Percentiles rank a stretch among this genome's conserved stretches.
phyloP scores from a whole-genome alignment of 2,329 filamentous ascomycete genomes.

The Colletotrichum noveboracense region DNA sequence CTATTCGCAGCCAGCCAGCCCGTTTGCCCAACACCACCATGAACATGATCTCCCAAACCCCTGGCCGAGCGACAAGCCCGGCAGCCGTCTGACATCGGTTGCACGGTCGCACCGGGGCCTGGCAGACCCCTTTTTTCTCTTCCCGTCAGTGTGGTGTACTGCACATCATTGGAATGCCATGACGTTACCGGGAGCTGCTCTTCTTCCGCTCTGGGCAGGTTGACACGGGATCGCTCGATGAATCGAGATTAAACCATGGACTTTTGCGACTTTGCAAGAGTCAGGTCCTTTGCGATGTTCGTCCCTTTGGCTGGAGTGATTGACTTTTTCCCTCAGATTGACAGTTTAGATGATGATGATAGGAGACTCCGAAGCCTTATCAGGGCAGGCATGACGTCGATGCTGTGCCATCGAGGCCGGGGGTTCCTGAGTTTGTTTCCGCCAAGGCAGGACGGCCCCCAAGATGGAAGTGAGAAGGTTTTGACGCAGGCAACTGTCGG shows the following conservation, averaged over 20 bases:
- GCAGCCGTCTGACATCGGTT: not conserved
- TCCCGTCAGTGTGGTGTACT: not conserved
- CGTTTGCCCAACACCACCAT: not conserved
- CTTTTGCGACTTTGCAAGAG: not conserved
- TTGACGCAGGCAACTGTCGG: not conserved
- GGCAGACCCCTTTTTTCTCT: not conserved
- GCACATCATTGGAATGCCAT: not conserved
- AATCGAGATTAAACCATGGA: conserved; percentile 9
- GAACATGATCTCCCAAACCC: not conserved
- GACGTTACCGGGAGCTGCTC: conserved; percentile 8
- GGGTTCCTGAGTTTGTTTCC: not conserved
- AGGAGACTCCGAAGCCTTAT: not conserved
- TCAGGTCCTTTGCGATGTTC: not conserved
- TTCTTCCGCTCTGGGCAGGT: conserved; percentile 12
- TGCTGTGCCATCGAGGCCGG: not conserved
- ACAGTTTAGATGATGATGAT: not conserved
- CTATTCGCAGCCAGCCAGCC: not conserved
- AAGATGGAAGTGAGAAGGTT: not conserved
- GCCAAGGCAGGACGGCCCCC: not conserved
- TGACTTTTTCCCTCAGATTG: not conserved
- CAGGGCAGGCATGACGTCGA: conserved; percentile 2
- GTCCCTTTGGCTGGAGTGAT: not conserved
- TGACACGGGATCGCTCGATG: conserved; percentile 16
- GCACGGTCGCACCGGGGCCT: not conserved
- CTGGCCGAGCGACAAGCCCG: not conserved